Evolutionary conservation across 768 basidiomycete species (phyloP).

Genomic region (Leccinum disarticulatum): DNA sequence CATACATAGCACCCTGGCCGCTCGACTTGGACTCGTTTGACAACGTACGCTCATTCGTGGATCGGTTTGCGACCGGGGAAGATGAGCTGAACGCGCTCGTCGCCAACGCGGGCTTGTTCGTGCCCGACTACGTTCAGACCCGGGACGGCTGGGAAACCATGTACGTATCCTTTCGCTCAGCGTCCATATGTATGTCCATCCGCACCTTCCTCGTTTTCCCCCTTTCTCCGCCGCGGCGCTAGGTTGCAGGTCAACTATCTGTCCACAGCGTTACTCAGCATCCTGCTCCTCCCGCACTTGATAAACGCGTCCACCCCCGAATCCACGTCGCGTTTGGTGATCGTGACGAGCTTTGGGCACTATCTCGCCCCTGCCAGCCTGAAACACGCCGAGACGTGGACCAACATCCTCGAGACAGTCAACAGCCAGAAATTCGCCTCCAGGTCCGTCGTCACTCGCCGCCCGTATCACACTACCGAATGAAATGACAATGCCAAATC

Average conservation of each 20-base stretch:
- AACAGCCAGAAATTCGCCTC: constrained; percentile 22
- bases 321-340: constrained; percentile 21
- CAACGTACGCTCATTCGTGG: constrained; percentile 31
- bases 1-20: constrained; percentile 28
- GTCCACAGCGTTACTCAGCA: constrained; percentile 31
- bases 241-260: constrained; percentile 37
- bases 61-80: constrained; percentile 27
- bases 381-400: constrained; percentile 8
- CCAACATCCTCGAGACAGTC: constrained; percentile 23
- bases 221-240: background rate
- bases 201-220: background rate
- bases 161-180: constrained; percentile 25
- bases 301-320: constrained; percentile 16
- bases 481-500: background rate
- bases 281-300: constrained; percentile 34
- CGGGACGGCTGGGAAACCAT: constrained; percentile 47
- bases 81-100: constrained; percentile 28
- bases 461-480: no score
- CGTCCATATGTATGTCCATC: background rate
- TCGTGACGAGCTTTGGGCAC: constrained; percentile 32
- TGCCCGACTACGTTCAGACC: constrained; percentile 25
- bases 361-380: constrained; percentile 14
- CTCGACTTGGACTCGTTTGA: constrained; percentile 34
- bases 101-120: constrained; percentile 29
- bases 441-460: constrained; percentile 9